Conservation (phyloP, 202 grass and related monocot genomes). For the Carex arenaria region DNA sequence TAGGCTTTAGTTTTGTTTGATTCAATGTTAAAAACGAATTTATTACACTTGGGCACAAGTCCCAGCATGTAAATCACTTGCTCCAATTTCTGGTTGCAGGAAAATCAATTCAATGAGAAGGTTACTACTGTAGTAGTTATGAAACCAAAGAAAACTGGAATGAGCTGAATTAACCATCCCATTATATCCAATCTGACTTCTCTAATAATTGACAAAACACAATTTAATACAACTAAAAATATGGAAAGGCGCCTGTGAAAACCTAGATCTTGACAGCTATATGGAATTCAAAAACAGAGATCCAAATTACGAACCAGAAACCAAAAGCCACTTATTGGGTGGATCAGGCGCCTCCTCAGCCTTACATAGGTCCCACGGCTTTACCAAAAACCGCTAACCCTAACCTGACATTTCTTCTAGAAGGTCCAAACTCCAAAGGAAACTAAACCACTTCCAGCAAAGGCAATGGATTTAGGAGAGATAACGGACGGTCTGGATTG, state of each 20-base stretch:
- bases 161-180: too few species aligned
- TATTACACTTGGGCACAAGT: background rate
- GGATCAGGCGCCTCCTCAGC: background rate
- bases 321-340: background rate
- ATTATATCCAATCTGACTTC: too few species aligned
- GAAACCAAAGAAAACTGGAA: too few species aligned
- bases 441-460: background rate
- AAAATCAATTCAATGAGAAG: background rate
- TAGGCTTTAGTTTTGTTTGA: background rate
- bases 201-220: too few species aligned
- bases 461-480: background rate
- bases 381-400: background rate
- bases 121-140: background rate
- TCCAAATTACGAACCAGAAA: background rate
- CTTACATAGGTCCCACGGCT: too few species aligned
- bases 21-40: background rate
- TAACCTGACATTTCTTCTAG: background rate
- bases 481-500: background rate
- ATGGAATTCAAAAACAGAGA: background rate
- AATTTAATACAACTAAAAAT: background rate
- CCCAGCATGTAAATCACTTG: background rate
- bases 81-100: background rate
- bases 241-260: background rate
- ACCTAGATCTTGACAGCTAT: background rate
- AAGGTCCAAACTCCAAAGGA: background rate